Evolutionary conservation across 1,139 yeast genomes (phyloP).

Genomic region (Pneumocystis wakefieldiae): DNA sequence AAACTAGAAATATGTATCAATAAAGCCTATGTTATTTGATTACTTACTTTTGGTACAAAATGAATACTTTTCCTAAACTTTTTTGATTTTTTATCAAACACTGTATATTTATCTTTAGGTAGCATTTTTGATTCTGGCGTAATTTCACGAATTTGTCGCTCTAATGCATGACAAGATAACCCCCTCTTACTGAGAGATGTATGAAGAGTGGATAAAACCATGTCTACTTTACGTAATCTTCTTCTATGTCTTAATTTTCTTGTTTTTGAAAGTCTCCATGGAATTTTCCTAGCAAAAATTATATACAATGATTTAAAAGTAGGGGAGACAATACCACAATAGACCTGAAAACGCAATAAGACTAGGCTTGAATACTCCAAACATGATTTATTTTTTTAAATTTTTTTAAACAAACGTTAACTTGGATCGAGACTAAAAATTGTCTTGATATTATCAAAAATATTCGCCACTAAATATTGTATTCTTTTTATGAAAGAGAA

Average conservation of each 20-base stretch:
- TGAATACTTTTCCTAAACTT: constrained; percentile 64
- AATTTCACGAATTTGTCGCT: constrained; percentile 38
- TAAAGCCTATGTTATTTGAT: not conserved
- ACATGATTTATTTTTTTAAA: not conserved
- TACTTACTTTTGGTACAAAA: not conserved
- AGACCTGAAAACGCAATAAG: not conserved
- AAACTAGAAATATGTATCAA: not conserved
- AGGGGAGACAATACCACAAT: not conserved
- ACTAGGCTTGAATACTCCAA: not conserved
- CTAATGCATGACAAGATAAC: constrained; percentile 39
- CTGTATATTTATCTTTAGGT: constrained; percentile 72
- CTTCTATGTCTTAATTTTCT: constrained; percentile 76
- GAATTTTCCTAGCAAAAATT: constrained; percentile 33
- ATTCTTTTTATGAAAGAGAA: not conserved
- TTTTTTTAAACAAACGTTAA: not conserved
- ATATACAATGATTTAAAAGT: not conserved
- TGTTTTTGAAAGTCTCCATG: constrained; percentile 61
- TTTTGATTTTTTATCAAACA: constrained; percentile 52
- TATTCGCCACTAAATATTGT: not conserved
- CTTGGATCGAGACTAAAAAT: not conserved
- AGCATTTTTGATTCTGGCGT: constrained; percentile 75
- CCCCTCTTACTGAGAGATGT: constrained; percentile 40
- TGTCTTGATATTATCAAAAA: too few species aligned
- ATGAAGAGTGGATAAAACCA: constrained; percentile 56
- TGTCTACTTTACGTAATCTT: constrained; percentile 68